Evolutionary conservation across 306 rosid species (phyloP).

Genomic region (Macrotyloma uniflorum): DNA sequence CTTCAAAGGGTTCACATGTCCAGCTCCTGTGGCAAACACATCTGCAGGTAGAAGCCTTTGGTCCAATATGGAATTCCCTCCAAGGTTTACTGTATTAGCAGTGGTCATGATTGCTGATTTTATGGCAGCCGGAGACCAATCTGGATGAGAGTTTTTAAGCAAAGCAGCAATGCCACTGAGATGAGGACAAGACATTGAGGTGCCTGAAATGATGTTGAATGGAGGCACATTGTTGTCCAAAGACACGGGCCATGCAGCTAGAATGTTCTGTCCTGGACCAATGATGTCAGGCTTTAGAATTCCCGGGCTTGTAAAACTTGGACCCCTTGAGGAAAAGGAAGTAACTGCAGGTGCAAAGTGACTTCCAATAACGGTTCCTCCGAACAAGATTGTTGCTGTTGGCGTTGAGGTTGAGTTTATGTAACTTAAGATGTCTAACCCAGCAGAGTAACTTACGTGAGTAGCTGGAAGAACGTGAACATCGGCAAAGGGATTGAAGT

Average conservation of each 20-base stretch:
- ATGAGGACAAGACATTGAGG: slow-evolving; percentile 69
- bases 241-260: slow-evolving; percentile 58
- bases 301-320: slow-evolving; percentile 45
- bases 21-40: slow-evolving; percentile 55
- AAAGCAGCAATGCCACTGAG: slow-evolving; percentile 60
- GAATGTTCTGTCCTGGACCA: slow-evolving; percentile 59
- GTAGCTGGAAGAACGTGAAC: slow-evolving; percentile 58
- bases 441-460: slow-evolving; percentile 34
- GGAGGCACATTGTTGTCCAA: slow-evolving; percentile 33
- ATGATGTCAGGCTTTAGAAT: slow-evolving; percentile 66
- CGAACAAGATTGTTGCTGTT: slow-evolving; percentile 40
- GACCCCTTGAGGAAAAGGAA: slow-evolving; percentile 67
- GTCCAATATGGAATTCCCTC: slow-evolving; percentile 37
- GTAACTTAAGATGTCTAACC: slow-evolving; percentile 46
- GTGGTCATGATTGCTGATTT: slow-evolving; percentile 63
- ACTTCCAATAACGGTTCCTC: slow-evolving; percentile 52
- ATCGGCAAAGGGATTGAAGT: slow-evolving; percentile 37
- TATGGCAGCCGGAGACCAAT: slow-evolving; percentile 69
- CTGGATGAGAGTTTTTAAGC: slow-evolving; percentile 61
- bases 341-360: slow-evolving; percentile 44
- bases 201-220: slow-evolving; percentile 49
- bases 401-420: slow-evolving; percentile 50
- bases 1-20: slow-evolving; percentile 62
- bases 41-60: slow-evolving; percentile 43
- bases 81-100: slow-evolving; percentile 31